Evolutionary conservation across 1,284 basidiomycete species (phyloP).

Genomic region (Tranzscheliella williamsii): DNA sequence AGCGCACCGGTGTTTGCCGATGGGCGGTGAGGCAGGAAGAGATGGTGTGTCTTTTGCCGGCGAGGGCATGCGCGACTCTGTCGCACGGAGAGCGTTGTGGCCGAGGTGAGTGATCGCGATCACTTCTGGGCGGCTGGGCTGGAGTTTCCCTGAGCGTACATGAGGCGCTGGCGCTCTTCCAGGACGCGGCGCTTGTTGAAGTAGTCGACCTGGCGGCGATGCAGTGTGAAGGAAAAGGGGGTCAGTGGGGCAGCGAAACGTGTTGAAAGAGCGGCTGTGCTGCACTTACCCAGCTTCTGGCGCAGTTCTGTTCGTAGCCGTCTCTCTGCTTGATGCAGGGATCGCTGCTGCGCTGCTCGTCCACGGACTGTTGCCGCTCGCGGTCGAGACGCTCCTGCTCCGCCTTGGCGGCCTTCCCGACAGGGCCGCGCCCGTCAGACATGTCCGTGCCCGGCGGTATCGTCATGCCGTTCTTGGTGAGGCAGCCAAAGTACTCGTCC

Average conservation of each 20-base stretch:
- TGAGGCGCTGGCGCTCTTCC: constrained; percentile 55
- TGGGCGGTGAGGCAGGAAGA: too few species aligned
- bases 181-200: constrained; percentile 59
- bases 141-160: constrained; percentile 35
- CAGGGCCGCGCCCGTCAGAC: constrained; percentile 47
- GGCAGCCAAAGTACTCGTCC: constrained; percentile 55
- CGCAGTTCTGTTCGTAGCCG: constrained; percentile 53
- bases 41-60: too few species aligned
- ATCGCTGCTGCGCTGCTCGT: constrained; percentile 40
- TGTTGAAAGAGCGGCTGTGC: too few species aligned
- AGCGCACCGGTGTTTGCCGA: too few species aligned
- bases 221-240: too few species aligned
- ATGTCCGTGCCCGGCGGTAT: constrained; percentile 58
- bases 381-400: constrained; percentile 30
- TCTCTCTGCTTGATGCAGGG: constrained; percentile 47
- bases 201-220: constrained; percentile 49
- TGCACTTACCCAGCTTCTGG: constrained; percentile 59
- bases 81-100: too few species aligned
- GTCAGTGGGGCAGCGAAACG: too few species aligned
- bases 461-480: constrained; percentile 42
- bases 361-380: constrained; percentile 18
- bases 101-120: too few species aligned
- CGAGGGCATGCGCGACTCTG: too few species aligned
- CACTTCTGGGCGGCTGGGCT: too few species aligned
- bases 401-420: constrained; percentile 38